Conservation (phyloP, 2,329 filamentous ascomycete genomes). For the Trichoderma endophyticum region DNA sequence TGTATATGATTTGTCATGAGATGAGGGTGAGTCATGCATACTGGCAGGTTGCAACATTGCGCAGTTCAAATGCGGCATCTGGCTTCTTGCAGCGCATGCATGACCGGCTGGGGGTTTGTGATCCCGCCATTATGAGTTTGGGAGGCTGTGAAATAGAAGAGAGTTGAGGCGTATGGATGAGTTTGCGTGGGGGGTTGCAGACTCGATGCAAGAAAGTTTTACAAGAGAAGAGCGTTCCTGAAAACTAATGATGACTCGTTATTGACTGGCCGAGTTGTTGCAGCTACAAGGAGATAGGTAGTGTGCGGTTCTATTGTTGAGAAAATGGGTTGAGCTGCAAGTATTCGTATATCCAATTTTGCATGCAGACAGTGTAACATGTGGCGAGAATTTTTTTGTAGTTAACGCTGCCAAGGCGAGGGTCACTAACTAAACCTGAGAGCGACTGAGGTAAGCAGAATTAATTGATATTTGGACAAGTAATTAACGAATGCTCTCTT, state of each 20-base stretch:
- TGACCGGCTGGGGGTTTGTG: constrained; percentile 2
- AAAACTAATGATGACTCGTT: not conserved
- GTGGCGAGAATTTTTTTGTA: constrained; percentile 11
- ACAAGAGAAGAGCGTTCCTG: not conserved
- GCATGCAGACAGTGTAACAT: not conserved
- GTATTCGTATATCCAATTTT: not conserved
- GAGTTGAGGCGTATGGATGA: too few relatives aligned
- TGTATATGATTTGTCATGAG: too few relatives aligned
- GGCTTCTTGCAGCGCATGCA: constrained; percentile 35
- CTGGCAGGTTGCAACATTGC: constrained; percentile 34
- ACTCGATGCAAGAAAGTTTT: not conserved
- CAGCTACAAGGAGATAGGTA: not conserved
- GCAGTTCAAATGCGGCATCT: constrained; percentile 30
- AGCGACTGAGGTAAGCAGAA: not conserved
- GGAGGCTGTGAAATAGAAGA: not conserved
- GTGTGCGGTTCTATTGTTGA: not conserved
- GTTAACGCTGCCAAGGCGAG: not conserved
- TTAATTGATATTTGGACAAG: too few relatives aligned
- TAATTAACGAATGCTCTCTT: not conserved
- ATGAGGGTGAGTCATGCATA: constrained; percentile 24
- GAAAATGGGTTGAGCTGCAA: not conserved
- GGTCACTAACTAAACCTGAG: not conserved
- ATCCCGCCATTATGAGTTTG: constrained; percentile 11
- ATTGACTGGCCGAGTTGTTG: too few relatives aligned
- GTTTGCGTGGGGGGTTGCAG: not conserved